Evolutionary conservation across 1,284 basidiomycete genomes (phyloP).

Genomic region (Cerrena zonata): DNA sequence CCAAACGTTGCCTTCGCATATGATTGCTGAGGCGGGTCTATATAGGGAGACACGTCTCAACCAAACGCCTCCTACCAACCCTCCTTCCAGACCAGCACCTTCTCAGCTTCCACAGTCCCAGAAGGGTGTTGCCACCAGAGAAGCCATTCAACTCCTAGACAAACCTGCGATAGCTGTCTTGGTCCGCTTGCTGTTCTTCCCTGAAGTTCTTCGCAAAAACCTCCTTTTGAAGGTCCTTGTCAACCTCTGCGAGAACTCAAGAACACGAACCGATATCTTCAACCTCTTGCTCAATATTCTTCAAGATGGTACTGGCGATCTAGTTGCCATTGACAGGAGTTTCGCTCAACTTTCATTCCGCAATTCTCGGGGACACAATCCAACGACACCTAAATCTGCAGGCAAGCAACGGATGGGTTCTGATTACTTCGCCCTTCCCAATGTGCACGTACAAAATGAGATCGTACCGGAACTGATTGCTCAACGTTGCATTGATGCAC

Average conservation of each 20-base stretch:
- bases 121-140: conserved; percentile 57
- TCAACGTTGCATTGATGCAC: conserved; percentile 85
- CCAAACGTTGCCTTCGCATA: conserved; percentile 72
- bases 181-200: conserved; percentile 93
- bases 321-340: conserved; percentile 87
- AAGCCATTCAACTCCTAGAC: conserved; percentile 92
- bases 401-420: conserved; percentile 61
- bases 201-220: conserved; percentile 82
- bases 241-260: conserved; percentile 92
- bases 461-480: conserved; percentile 86
- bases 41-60: conserved; percentile 45
- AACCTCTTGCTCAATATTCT: conserved; percentile 88
- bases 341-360: conserved; percentile 88
- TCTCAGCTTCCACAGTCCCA: conserved; percentile 35
- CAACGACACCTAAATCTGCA: conserved; percentile 58
- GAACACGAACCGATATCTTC: conserved; percentile 88
- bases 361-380: conserved; percentile 48
- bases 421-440: conserved; percentile 49
- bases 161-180: conserved; percentile 86
- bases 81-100: conserved; percentile 18
- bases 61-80: conserved; percentile 21
- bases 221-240: conserved; percentile 86
- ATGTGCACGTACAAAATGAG: conserved; percentile 65
- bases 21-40: conserved; percentile 74
- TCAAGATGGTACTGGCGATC: conserved; percentile 91